Conservation (phyloP, 78 protist species). For the Speleostelium caveatum region DNA sequence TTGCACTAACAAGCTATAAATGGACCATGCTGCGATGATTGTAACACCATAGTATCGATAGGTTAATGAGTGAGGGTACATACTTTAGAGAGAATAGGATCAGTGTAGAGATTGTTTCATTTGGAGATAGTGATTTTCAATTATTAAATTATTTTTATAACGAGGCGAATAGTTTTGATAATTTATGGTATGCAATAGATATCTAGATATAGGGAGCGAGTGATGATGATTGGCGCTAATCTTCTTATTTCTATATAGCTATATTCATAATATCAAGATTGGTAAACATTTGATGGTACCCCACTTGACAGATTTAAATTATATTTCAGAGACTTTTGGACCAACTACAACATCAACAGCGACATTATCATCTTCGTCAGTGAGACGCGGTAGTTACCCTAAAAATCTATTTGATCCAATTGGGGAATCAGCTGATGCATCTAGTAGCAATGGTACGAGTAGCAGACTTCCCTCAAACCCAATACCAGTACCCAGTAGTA, state of each 20-base stretch:
- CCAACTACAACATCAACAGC: neutral
- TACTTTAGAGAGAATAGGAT: neutral
- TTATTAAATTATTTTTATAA: neutral
- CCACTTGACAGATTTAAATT: neutral
- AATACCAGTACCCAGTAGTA: too few relatives aligned
- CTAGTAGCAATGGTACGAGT: too few relatives aligned
- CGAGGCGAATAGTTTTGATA: neutral
- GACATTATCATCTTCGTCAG: neutral
- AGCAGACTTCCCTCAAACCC: too few relatives aligned
- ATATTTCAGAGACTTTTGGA: neutral
- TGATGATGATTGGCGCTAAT: too few relatives aligned
- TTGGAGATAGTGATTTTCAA: slow-evolving; percentile 6
- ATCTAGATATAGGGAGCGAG: too few relatives aligned
- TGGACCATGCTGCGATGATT: too few relatives aligned
- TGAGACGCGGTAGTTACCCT: neutral
- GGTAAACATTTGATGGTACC: neutral
- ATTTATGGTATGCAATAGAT: neutral
- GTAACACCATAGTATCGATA: neutral
- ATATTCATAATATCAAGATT: too few relatives aligned
- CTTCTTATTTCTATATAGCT: too few relatives aligned
- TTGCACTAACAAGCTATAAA: neutral
- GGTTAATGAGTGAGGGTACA: neutral
- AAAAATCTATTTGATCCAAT: neutral
- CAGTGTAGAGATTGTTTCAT: neutral
- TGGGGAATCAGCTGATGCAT: neutral